phyloP scores from a whole-genome alignment of 371 early-diverging fungal genomes.

The Rhizomucor miehei region DNA sequence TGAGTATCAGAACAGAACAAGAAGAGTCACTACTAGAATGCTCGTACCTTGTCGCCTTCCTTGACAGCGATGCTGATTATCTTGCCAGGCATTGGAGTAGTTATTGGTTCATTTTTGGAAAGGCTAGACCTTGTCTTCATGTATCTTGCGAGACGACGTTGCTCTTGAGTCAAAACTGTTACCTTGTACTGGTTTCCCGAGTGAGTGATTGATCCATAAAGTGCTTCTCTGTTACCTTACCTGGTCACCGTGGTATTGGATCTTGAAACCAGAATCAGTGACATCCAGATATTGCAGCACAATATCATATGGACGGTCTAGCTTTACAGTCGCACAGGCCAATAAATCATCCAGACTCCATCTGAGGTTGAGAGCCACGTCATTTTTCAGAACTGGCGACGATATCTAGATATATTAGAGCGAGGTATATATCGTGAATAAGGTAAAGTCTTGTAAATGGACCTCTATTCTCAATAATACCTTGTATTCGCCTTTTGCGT shows the following conservation, averaged over 20 bases:
- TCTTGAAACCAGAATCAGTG: conserved; percentile 70
- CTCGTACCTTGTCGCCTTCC: conserved; percentile 72
- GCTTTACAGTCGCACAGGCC: conserved; percentile 50
- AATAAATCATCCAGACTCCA: conserved; percentile 80
- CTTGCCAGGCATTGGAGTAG: conserved; percentile 93
- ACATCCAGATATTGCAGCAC: conserved; percentile 81
- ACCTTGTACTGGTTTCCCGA: conserved; percentile 62
- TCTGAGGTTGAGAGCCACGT: conserved; percentile 17
- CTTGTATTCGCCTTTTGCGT: conserved; percentile 23
- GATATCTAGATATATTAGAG: conserved; percentile 9
- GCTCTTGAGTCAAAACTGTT: conserved; percentile 55
- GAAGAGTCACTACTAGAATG: too few relatives aligned
- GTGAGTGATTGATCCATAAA: neutral
- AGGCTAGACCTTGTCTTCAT: conserved; percentile 77
- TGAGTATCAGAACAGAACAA: neutral
- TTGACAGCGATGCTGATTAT: conserved; percentile 84
- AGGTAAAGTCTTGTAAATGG: too few relatives aligned
- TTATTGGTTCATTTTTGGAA: conserved; percentile 69
- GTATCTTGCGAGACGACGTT: conserved; percentile 62
- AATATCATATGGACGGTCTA: conserved; percentile 27
- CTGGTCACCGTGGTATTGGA: conserved; percentile 85
- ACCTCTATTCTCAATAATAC: too few relatives aligned
- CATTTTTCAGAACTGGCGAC: neutral
- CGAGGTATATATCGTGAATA: too few relatives aligned
- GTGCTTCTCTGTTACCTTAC: conserved; percentile 21